Evolutionary conservation across 192 early-diverging fungal species (phyloP).

Genomic region (Ambispora gerdemannii): DNA sequence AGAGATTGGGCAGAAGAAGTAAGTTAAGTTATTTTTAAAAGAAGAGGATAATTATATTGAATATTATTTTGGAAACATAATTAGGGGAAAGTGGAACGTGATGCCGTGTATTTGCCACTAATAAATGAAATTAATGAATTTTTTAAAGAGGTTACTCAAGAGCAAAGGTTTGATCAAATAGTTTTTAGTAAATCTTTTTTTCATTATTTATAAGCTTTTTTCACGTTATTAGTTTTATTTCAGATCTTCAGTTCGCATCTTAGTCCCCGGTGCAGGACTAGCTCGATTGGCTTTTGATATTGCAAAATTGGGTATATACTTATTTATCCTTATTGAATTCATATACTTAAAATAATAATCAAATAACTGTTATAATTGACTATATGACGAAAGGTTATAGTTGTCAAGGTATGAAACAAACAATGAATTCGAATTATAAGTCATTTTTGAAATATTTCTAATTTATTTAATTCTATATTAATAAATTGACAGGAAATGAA

Average conservation of each 20-base stretch:
- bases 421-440: background rate
- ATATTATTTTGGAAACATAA: background rate
- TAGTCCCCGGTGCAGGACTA: conserved; percentile 95
- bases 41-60: background rate
- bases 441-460: background rate
- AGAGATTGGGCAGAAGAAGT: conserved; percentile 90
- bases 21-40: conserved; percentile 27
- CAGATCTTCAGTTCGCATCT: conserved; percentile 63
- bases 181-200: conserved; percentile 22
- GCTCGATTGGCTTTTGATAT: conserved; percentile 93
- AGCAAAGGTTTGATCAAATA: background rate
- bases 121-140: conserved; percentile 62
- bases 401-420: conserved; percentile 57
- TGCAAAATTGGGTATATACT: conserved; percentile 54
- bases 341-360: no score
- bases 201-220: no score
- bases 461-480: conserved; percentile 21
- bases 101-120: conserved; percentile 78
- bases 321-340: no score
- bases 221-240: no score
- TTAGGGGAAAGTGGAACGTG: conserved; percentile 73
- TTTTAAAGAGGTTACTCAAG: conserved; percentile 45
- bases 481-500: conserved; percentile 72
- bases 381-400: conserved; percentile 61
- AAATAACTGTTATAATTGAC: no score